Evolutionary conservation across 441 rosid species (phyloP).

Genomic region (Isatis lusitanica): DNA sequence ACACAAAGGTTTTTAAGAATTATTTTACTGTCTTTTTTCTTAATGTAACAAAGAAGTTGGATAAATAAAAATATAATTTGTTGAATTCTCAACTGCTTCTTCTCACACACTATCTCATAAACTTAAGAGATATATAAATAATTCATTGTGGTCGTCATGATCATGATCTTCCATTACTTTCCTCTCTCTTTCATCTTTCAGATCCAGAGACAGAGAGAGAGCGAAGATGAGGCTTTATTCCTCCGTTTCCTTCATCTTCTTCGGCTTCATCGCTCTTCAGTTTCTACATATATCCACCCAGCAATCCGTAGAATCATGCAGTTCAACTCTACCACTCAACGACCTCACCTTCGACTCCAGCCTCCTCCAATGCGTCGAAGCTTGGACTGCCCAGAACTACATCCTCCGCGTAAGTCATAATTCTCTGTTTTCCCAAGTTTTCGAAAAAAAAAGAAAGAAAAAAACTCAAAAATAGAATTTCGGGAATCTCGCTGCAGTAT

Average conservation of each 20-base stretch:
- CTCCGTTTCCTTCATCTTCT: constrained; percentile 29
- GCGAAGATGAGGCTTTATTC: constrained; percentile 39
- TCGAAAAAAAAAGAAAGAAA: neutral
- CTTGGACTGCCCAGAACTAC: constrained; percentile 51
- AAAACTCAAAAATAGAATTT: neutral
- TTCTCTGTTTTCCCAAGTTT: neutral
- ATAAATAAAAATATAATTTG: neutral
- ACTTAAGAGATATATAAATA: neutral
- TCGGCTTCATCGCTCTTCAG: constrained; percentile 31
- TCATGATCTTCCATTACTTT: constrained; percentile 28
- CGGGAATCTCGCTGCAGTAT: constrained; percentile 45
- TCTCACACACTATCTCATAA: constrained; percentile 27
- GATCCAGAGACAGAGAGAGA: constrained; percentile 21
- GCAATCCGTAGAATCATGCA: constrained; percentile 62
- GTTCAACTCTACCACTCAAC: constrained; percentile 44
- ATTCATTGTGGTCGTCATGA: constrained; percentile 19
- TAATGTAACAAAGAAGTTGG: neutral
- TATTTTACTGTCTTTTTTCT: neutral
- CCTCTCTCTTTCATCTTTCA: constrained; percentile 26
- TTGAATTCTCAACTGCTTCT: constrained; percentile 27
- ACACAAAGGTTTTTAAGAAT: neutral
- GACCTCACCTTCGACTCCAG: constrained; percentile 38
- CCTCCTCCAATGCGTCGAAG: constrained; percentile 56
- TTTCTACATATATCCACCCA: constrained; percentile 28
- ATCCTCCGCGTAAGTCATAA: constrained; percentile 61